Conservation (phyloP, 2,329 filamentous ascomycete genomes). For the Sarocladium oryzae region DNA sequence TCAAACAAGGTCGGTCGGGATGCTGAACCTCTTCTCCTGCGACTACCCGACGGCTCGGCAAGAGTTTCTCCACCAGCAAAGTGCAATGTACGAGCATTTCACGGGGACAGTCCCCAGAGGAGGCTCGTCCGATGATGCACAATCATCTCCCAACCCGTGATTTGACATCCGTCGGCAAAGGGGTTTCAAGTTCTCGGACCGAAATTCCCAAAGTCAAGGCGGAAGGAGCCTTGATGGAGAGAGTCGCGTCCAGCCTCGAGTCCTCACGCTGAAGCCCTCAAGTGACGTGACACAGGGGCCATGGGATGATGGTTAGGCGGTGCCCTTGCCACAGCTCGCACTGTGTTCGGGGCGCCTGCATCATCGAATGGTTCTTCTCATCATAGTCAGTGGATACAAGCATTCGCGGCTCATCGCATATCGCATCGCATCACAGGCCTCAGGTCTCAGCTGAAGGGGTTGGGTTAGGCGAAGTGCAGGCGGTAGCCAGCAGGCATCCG, state of each 20-base stretch:
- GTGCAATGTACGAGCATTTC: neutral
- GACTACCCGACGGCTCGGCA: slow-evolving; percentile 10
- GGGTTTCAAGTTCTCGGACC: neutral
- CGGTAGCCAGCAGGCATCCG: neutral
- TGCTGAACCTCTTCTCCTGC: slow-evolving; percentile 4
- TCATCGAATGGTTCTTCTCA: neutral
- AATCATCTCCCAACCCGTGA: neutral
- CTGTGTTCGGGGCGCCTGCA: neutral
- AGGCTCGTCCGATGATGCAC: slow-evolving; percentile 6
- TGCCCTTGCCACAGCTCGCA: neutral
- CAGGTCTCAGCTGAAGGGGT: neutral
- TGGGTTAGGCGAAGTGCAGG: neutral
- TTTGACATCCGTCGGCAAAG: neutral
- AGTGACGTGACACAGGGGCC: too few species aligned
- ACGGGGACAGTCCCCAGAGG: neutral
- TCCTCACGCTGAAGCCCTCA: neutral
- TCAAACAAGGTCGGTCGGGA: slow-evolving; percentile 5
- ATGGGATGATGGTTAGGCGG: too few species aligned
- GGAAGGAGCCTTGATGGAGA: neutral
- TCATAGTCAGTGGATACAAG: too few species aligned
- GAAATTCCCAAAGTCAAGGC: neutral
- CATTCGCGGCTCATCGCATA: too few species aligned
- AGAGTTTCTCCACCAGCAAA: slow-evolving; percentile 1
- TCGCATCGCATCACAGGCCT: neutral
- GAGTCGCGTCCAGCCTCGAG: neutral